Evolutionary conservation across 2,329 filamentous ascomycete species (phyloP).

Genomic region (Akanthomyces dipterigenus): DNA sequence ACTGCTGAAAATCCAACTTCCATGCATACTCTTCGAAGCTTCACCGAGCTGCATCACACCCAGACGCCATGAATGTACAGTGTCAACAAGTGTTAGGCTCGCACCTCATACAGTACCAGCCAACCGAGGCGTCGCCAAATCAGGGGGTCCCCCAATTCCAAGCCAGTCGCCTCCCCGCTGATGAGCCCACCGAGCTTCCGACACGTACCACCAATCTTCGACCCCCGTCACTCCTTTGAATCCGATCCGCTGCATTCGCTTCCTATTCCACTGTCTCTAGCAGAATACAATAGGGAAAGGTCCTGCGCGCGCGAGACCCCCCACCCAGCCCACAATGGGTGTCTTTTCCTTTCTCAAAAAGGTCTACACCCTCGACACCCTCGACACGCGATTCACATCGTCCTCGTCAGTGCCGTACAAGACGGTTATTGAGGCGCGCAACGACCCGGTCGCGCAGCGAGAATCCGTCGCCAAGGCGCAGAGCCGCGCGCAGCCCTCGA

Average conservation of each 20-base stretch:
- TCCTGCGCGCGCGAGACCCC: too few species aligned
- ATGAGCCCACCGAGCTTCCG: too few species aligned
- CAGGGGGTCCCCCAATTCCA: constrained; percentile 12
- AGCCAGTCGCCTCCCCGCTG: not conserved
- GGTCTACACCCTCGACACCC: constrained; percentile 59
- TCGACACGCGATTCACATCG: constrained; percentile 59
- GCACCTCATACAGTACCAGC: not conserved
- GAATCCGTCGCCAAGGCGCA: constrained; percentile 30
- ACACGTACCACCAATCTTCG: not conserved
- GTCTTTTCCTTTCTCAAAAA: constrained; percentile 36
- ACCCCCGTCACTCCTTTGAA: not conserved
- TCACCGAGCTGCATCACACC: not conserved
- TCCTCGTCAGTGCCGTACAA: constrained; percentile 63
- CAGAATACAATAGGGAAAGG: not conserved
- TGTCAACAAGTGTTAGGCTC: not conserved
- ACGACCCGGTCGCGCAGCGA: constrained; percentile 31
- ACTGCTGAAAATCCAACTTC: too few species aligned
- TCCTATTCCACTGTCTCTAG: not conserved
- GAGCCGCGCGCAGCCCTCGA: constrained; percentile 50
- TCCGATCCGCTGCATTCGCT: not conserved
- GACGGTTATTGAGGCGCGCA: constrained; percentile 45
- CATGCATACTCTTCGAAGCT: too few species aligned
- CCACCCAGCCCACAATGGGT: constrained; percentile 28
- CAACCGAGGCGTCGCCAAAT: constrained; percentile 1
- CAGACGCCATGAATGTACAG: not conserved